Conservation (phyloP, 345 rosid species). For the Populus ilicifolia region DNA sequence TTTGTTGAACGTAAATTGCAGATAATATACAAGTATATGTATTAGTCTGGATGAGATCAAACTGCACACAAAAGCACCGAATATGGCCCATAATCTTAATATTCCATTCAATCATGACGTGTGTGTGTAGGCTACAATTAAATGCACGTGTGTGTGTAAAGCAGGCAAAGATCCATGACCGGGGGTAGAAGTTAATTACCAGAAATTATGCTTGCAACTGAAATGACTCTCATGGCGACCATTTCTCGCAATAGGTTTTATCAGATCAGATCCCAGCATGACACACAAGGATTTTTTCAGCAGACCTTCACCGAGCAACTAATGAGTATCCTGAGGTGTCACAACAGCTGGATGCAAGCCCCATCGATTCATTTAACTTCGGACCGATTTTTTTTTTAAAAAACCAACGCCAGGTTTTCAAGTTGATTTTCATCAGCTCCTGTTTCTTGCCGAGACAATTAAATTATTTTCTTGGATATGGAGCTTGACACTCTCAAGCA, state of each 20-base stretch:
- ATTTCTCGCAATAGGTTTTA: no score
- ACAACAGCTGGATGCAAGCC: neutral
- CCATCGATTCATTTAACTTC: no score
- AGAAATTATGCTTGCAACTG: neutral
- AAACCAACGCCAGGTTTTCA: neutral
- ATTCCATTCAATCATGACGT: neutral
- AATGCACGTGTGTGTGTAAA: neutral
- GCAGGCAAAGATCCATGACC: neutral
- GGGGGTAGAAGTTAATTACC: neutral
- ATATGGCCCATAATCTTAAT: neutral
- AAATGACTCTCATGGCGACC: neutral
- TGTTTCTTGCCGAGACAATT: slow-evolving; percentile 23
- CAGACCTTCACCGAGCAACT: neutral
- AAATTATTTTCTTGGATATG: slow-evolving; percentile 12
- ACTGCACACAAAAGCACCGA: neutral
- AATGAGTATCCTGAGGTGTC: neutral
- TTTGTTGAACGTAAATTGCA: neutral
- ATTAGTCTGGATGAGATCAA: neutral
- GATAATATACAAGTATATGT: slow-evolving; percentile 1
- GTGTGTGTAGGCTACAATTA: neutral
- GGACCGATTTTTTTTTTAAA: no score
- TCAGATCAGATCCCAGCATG: neutral
- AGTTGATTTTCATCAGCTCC: neutral
- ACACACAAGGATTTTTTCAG: no score
- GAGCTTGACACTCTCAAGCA: slow-evolving; percentile 32